Conservation (phyloP, 164 flowering plant genomes). For the Aristolochia fimbriata region DNA sequence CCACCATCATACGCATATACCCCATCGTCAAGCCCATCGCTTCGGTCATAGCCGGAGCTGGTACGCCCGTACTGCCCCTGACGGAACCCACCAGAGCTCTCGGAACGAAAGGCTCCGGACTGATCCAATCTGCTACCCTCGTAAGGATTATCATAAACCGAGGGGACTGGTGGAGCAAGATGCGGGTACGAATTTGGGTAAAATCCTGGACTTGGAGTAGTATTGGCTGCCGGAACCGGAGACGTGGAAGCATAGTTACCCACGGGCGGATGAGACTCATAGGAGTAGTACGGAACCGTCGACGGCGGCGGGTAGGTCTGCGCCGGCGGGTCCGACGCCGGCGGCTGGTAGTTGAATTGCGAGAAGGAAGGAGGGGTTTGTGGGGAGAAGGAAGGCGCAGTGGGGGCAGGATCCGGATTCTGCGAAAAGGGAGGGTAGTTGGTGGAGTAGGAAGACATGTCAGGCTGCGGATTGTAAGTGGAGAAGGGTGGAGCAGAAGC, state of each 20-base stretch:
- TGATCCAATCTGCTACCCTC: slow-evolving; percentile 32
- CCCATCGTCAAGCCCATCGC: slow-evolving; percentile 41
- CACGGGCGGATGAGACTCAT: slow-evolving; percentile 43
- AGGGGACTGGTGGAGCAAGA: slow-evolving; percentile 12
- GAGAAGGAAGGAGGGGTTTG: slow-evolving; percentile 14
- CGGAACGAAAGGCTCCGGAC: slow-evolving; percentile 27
- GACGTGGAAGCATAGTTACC: slow-evolving; percentile 1
- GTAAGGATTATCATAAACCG: slow-evolving; percentile 22
- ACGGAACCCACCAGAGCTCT: slow-evolving; percentile 9
- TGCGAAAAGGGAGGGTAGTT: slow-evolving; percentile 3
- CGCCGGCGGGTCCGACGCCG: slow-evolving; percentile 9
- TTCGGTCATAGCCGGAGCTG: slow-evolving; percentile 21
- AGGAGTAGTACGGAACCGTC: slow-evolving; percentile 1
- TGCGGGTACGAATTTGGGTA: slow-evolving; percentile 1
- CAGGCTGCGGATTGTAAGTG: slow-evolving; percentile 20
- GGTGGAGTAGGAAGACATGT: background rate
- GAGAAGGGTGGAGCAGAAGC: slow-evolving; percentile 49
- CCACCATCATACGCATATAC: slow-evolving; percentile 70
- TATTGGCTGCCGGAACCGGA: slow-evolving; percentile 16
- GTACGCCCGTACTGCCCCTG: background rate
- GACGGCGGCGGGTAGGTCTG: background rate
- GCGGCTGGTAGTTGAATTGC: slow-evolving; percentile 18
- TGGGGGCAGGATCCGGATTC: slow-evolving; percentile 18
- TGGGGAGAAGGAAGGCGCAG: background rate
- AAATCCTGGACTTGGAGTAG: slow-evolving; percentile 15